Percentiles rank a stretch among this genome's conserved stretches.
Conservation (phyloP, 2,329 filamentous ascomycete genomes). For the Ophiostoma ips region DNA sequence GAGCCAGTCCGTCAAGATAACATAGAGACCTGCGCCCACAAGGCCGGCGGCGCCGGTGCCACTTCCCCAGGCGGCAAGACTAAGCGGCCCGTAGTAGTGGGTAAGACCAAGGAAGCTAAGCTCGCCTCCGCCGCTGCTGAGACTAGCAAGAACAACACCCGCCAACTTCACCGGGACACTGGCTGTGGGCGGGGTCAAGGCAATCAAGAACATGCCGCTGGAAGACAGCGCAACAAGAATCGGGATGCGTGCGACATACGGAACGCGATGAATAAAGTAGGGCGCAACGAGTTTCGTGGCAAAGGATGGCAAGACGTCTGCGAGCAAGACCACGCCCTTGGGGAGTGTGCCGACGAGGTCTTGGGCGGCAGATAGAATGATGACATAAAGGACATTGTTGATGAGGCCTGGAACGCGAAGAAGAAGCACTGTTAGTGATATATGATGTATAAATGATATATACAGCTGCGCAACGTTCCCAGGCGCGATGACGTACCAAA, state of each 20-base stretch:
- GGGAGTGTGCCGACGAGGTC: conserved; percentile 83
- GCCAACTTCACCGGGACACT: conserved; percentile 63
- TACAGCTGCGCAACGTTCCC: background rate
- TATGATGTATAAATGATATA: too few relatives aligned
- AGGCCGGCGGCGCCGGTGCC: conserved; percentile 84
- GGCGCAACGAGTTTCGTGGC: conserved; percentile 76
- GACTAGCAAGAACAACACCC: conserved; percentile 71
- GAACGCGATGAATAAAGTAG: conserved; percentile 82
- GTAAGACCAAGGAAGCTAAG: conserved; percentile 82
- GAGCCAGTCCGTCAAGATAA: conserved; percentile 68
- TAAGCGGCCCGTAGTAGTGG: conserved; percentile 81
- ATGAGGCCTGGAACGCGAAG: conserved; percentile 51
- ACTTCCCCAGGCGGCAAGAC: conserved; percentile 81
- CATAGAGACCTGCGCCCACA: conserved; percentile 77
- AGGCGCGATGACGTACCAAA: conserved; percentile 49
- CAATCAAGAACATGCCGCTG: conserved; percentile 80
- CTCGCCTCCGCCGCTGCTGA: conserved; percentile 79
- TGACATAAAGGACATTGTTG: conserved; percentile 96
- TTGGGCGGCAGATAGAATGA: conserved; percentile 87
- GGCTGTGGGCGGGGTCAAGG: conserved; percentile 53
- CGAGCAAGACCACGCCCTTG: conserved; percentile 84
- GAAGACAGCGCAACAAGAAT: conserved; percentile 63
- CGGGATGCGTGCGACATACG: conserved; percentile 63
- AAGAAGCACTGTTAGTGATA: background rate
- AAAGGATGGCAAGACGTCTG: conserved; percentile 84